These are phyloP conservation scores for Bryum argenteum DNA, from an alignment of 225 moss, liverwort and hornwort species.

Conservation along the genomic window DNA sequence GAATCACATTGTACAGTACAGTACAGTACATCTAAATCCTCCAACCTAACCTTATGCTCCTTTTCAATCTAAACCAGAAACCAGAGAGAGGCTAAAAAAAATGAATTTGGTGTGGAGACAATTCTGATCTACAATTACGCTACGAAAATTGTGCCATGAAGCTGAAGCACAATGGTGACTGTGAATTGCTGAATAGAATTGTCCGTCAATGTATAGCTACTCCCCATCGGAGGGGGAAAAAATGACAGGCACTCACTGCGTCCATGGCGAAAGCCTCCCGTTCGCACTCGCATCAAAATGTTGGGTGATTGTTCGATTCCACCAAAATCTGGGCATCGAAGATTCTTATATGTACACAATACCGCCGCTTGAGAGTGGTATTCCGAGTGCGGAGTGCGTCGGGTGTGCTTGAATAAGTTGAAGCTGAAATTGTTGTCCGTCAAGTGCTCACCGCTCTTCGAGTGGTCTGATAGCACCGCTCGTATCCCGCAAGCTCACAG, in stretches of 20 bases:
- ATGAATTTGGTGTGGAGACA: not conserved
- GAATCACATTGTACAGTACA: too few relatives aligned
- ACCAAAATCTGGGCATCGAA: not conserved
- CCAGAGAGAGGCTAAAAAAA: not conserved
- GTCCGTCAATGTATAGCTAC: not conserved
- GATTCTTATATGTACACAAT: not conserved
- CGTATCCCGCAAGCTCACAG: constrained; percentile 49
- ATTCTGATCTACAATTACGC: not conserved
- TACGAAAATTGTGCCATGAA: not conserved
- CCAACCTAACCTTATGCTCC: too few relatives aligned
- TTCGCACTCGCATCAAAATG: not conserved
- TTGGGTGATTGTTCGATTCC: constrained; percentile 21
- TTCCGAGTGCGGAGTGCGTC: not conserved
- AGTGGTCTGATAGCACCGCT: constrained; percentile 44
- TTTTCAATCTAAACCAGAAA: too few relatives aligned
- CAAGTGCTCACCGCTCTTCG: constrained; percentile 46
- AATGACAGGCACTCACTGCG: not conserved
- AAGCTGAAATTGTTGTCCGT: not conserved
- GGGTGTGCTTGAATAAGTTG: constrained; percentile 6
- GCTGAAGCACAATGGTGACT: not conserved
- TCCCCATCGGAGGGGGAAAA: constrained; percentile 7
- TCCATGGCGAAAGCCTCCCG: not conserved
- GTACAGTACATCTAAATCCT: too few relatives aligned
- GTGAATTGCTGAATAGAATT: constrained; percentile 16
- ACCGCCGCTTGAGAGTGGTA: not conserved